Base-by-base conservation (phyloP, 1,284 basidiomycete genomes). In the Boletus subluridellus region DNA sequence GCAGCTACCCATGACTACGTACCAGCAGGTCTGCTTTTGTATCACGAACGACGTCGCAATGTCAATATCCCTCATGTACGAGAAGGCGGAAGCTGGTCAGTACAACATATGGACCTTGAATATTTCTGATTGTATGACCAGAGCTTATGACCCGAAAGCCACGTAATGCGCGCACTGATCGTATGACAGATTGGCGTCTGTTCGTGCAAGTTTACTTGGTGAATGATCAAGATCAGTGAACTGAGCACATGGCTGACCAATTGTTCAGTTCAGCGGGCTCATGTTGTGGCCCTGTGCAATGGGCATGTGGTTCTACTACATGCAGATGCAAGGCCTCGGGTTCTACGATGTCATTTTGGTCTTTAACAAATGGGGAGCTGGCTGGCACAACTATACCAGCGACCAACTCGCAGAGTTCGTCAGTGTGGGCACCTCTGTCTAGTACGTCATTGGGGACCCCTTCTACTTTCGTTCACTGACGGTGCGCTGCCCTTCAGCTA, bases 81-180 rank as follows among this genome's bases (percentile, higher is more conserved):
- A 77, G 57, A 70, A 72, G 51, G 64, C 73, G 11, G 75, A 76
- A 51, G 61, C 69, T 28, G 80, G 64, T 66, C 56, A 51, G 66
- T 55, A 28, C 32, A 17, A 21, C 15, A n/a, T 12, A 10, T 17
- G 10, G 10, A 35, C 11, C 30, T 26, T n/a, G 52, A n/a, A 32
- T 21, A 4, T 47, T 30, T 42, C 46, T 67, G 42, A 67, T 39
- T 2, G 10, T 37, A 11, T 12, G 15, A 14, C 34, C n/a, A 65
- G 64, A 79, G 39, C 74, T 85, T 0, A 78, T 90, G 55, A 73
- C 77, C 1, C 81, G 87, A 45, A 82, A 82, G 60, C 89, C 89
- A 0, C 78, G 90, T 34, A 81, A 89, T 63, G 78, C 81, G n/a
- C 84, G 78, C 51, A 82, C 72, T 7, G 83, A 85, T 55, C 75